Percentiles rank a stretch among this genome's conserved stretches.
phyloP scores from a whole-genome alignment of 2,329 filamentous ascomycete species.

The Xylariaceae sp. region DNA sequence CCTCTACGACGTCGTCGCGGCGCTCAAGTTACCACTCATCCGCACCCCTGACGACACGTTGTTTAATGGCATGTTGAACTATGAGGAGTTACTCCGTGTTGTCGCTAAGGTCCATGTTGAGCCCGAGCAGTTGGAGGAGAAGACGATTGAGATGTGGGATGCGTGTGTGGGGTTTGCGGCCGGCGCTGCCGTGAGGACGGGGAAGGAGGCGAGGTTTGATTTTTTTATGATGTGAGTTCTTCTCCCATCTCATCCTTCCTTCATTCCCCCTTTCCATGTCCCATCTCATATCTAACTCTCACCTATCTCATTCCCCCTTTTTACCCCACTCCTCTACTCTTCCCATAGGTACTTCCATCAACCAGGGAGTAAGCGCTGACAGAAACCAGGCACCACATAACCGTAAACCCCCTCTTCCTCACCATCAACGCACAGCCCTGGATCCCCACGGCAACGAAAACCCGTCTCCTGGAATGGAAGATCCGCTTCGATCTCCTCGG shows the following conservation, averaged over 20 bases:
- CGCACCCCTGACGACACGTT: conserved; percentile 46
- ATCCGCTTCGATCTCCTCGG: conserved; percentile 67
- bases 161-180: conserved; percentile 46
- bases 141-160: conserved; percentile 63
- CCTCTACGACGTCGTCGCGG: conserved; percentile 56
- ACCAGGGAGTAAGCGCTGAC: too few species aligned
- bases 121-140: conserved; percentile 51
- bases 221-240: conserved; percentile 63
- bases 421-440: conserved; percentile 57
- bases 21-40: conserved; percentile 52
- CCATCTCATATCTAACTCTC: too few species aligned
- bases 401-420: conserved; percentile 66
- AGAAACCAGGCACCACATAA: conserved; percentile 66
- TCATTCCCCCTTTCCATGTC: neutral
- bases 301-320: neutral
- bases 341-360: too few species aligned
- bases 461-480: conserved; percentile 75
- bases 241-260: neutral
- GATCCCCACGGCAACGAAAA: conserved; percentile 56
- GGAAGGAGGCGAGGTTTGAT: conserved; percentile 68
- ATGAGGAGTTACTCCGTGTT: conserved; percentile 57
- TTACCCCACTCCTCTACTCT: too few species aligned
- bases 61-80: conserved; percentile 9
- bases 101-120: conserved; percentile 54
- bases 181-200: conserved; percentile 55